These are phyloP conservation scores for Boletus eberwhitei DNA, from an alignment of 768 basidiomycete species.

Conservation along the genomic window DNA sequence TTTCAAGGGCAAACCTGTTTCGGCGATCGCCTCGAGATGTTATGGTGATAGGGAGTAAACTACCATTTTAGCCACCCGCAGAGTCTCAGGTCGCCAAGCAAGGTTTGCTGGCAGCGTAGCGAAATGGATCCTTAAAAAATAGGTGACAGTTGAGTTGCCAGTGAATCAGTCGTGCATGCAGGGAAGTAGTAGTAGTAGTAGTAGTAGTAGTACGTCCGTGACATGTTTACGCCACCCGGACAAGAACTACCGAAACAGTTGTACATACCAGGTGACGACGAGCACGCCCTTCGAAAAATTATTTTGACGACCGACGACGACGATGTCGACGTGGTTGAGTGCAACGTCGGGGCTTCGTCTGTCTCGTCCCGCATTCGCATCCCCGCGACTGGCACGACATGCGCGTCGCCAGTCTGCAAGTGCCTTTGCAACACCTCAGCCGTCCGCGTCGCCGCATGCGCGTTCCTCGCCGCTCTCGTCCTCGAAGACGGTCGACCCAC, in stretches of 20 bases:
- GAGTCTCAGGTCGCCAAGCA: no score
- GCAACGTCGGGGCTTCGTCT: constrained; percentile 17
- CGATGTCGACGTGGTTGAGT: constrained; percentile 21
- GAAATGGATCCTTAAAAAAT: no score
- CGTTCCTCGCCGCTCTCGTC: constrained; percentile 19
- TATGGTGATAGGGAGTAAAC: no score
- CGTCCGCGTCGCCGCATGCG: constrained; percentile 8
- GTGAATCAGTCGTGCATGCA: no score
- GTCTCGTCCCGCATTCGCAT: constrained; percentile 3
- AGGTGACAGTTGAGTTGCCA: no score
- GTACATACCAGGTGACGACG: no score
- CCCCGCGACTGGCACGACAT: constrained; percentile 11
- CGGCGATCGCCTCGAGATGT: not conserved
- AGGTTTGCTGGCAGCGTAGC: no score
- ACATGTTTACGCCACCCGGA: no score
- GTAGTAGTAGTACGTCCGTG: no score
- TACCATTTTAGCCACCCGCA: no score
- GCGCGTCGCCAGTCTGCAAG: constrained; percentile 39
- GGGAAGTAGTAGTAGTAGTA: no score
- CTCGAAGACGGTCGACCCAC: constrained; percentile 50
- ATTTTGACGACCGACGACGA: constrained; percentile 7
- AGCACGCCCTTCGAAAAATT: not conserved
- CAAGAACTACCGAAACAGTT: no score
- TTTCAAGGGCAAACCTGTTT: constrained; percentile 16
- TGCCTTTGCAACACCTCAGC: constrained; percentile 36